These are phyloP conservation scores for Leptographium lundbergii DNA, from an alignment of 2,329 filamentous ascomycete genomes.

Conservation along the genomic window DNA sequence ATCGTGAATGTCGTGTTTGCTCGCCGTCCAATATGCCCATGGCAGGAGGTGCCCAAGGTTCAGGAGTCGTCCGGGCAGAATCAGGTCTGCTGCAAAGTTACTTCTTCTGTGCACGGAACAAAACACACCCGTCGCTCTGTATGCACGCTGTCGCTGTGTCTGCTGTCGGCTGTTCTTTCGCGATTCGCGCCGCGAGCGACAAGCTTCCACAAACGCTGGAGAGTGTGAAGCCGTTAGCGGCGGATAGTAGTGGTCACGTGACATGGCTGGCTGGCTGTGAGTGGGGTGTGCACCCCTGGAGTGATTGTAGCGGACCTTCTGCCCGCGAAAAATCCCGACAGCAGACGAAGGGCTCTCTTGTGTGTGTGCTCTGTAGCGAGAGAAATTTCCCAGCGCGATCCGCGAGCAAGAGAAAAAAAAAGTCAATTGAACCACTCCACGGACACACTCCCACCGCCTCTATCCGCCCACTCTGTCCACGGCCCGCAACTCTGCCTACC, in stretches of 20 bases:
- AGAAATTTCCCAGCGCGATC: slow-evolving; percentile 12
- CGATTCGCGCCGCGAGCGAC: slow-evolving; percentile 8
- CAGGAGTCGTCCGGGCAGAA: neutral
- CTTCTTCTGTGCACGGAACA: neutral
- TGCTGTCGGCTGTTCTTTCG: slow-evolving; percentile 1
- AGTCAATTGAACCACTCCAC: slow-evolving; percentile 5
- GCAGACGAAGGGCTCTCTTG: neutral
- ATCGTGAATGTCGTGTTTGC: slow-evolving; percentile 17
- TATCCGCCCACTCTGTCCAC: neutral
- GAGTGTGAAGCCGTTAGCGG: neutral
- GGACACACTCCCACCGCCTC: neutral
- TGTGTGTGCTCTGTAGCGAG: neutral
- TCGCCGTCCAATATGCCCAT: slow-evolving; percentile 31
- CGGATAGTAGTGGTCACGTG: neutral
- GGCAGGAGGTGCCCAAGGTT: slow-evolving; percentile 15
- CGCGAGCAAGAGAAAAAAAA: slow-evolving; percentile 6
- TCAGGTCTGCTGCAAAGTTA: neutral
- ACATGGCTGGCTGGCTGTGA: too few relatives aligned
- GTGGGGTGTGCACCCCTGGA: neutral
- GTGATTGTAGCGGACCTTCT: neutral
- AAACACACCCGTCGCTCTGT: too few relatives aligned
- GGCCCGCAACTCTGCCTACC: neutral
- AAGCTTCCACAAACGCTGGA: slow-evolving; percentile 1
- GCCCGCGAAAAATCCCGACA: slow-evolving; percentile 2
- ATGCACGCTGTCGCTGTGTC: neutral